Conservation (phyloP, 208 protist species). For the Trypanosoma theileri region DNA sequence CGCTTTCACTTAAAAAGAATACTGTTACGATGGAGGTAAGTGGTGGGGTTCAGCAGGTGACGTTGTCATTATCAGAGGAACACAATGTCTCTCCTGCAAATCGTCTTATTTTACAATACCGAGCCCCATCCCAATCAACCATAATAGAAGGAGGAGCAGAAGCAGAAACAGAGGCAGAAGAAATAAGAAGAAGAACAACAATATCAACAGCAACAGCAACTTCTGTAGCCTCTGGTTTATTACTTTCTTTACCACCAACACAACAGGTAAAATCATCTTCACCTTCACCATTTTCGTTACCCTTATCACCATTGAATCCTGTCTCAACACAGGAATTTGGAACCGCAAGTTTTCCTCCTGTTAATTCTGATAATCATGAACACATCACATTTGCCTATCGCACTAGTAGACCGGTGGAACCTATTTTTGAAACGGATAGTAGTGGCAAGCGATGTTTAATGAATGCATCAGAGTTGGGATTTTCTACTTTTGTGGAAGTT, state of each 20-base stretch:
- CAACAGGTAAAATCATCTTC: too few species aligned
- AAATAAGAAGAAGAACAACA: background rate
- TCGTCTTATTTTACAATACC: slow-evolving; percentile 41
- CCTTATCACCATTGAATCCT: background rate
- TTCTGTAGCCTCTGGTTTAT: background rate
- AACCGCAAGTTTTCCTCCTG: background rate
- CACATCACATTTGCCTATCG: slow-evolving; percentile 74
- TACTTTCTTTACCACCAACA: too few species aligned
- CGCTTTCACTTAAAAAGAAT: slow-evolving; percentile 68
- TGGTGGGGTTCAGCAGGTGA: slow-evolving; percentile 45
- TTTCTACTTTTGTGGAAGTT: slow-evolving; percentile 71
- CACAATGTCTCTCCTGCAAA: slow-evolving; percentile 44
- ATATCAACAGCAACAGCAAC: background rate
- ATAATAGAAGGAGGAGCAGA: background rate
- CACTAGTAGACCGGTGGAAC: slow-evolving; percentile 71
- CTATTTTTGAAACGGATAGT: slow-evolving; percentile 54
- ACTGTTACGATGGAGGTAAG: slow-evolving; percentile 64
- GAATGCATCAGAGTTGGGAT: slow-evolving; percentile 78
- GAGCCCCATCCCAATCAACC: slow-evolving; percentile 3
- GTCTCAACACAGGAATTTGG: background rate
- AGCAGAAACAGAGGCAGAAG: background rate
- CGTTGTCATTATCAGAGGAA: slow-evolving; percentile 39
- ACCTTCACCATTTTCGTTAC: background rate
- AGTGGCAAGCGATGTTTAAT: slow-evolving; percentile 54
- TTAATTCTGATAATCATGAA: slow-evolving; percentile 4